phyloP scores from a whole-genome alignment of 2,329 filamentous ascomycete genomes.

The Botrytis deweyae region DNA sequence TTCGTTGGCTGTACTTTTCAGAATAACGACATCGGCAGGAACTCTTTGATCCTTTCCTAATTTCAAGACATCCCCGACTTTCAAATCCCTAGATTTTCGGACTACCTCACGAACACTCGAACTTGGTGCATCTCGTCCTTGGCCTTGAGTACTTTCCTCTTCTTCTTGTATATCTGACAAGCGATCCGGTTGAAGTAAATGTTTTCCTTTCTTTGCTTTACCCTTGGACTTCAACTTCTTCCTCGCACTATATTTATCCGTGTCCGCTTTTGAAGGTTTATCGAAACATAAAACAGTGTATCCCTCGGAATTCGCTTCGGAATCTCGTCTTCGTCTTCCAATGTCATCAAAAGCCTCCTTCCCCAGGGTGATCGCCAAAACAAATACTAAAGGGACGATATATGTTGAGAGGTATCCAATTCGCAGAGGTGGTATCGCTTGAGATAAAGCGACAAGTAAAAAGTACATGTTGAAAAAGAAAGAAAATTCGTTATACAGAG shows the following conservation, averaged over 20 bases:
- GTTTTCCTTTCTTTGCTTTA: constrained; percentile 42
- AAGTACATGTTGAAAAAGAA: constrained; percentile 99
- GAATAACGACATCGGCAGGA: constrained; percentile 88
- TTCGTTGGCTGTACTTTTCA: constrained; percentile 75
- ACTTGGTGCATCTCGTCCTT: constrained; percentile 46
- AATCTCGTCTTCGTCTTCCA: constrained; percentile 77
- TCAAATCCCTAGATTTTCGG: constrained; percentile 83
- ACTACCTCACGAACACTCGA: constrained; percentile 63
- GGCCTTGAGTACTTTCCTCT: constrained; percentile 53
- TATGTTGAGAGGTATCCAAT: constrained; percentile 97
- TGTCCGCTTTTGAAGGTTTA: constrained; percentile 46
- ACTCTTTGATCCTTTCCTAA: constrained; percentile 89
- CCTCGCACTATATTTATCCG: constrained; percentile 41
- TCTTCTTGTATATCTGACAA: constrained; percentile 70
- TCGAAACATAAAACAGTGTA: constrained; percentile 77
- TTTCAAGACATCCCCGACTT: constrained; percentile 93
- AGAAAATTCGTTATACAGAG: constrained; percentile 97
- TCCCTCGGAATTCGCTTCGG: constrained; percentile 89
- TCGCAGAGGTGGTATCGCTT: constrained; percentile 82
- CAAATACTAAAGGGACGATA: constrained; percentile 86
- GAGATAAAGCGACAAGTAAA: constrained; percentile 88
- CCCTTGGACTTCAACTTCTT: constrained; percentile 50
- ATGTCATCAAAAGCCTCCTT: constrained; percentile 97
- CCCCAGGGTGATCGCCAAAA: constrained; percentile 85
- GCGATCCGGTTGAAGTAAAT: constrained; percentile 43